Percentiles rank a stretch among this genome's conserved stretches.
These are phyloP conservation scores for Fusarium paranaense DNA, from an alignment of 2,329 filamentous ascomycete genomes.

Conservation along the genomic window DNA sequence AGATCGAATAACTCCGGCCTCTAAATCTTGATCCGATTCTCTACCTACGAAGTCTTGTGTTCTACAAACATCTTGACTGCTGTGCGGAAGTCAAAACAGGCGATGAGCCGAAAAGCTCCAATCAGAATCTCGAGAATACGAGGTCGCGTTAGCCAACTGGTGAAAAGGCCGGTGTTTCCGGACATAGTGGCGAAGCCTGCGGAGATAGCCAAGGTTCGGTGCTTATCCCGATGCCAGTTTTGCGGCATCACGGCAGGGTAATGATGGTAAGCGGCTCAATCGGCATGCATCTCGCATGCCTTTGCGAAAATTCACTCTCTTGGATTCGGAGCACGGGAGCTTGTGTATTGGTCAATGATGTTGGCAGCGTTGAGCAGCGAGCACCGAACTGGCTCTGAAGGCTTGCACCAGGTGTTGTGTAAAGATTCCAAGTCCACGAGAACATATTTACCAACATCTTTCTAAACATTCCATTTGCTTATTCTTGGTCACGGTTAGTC, in stretches of 20 bases:
- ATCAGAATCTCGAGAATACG: background rate
- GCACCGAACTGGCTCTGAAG: too few relatives aligned
- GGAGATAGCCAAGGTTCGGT: background rate
- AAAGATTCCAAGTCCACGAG: too few relatives aligned
- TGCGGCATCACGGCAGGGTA: background rate
- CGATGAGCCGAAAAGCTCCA: background rate
- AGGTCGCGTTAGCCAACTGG: background rate
- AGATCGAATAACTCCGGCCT: background rate
- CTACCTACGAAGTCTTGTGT: background rate
- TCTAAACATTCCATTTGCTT: too few relatives aligned
- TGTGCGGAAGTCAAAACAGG: background rate
- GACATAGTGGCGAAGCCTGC: background rate
- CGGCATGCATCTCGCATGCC: background rate
- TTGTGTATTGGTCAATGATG: too few relatives aligned
- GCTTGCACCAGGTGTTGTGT: too few relatives aligned
- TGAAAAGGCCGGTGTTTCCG: background rate
- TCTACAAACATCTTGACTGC: background rate
- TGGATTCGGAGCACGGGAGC: background rate
- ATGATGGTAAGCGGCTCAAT: background rate
- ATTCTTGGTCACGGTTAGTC: too few relatives aligned
- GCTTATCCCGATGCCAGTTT: background rate
- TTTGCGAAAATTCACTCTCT: background rate
- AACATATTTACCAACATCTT: too few relatives aligned
- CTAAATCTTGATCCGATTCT: background rate
- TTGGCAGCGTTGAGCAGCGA: background rate